These are phyloP conservation scores for Monilinia fructigena DNA, from an alignment of 2,329 filamentous ascomycete genomes.

Conservation along the genomic window DNA sequence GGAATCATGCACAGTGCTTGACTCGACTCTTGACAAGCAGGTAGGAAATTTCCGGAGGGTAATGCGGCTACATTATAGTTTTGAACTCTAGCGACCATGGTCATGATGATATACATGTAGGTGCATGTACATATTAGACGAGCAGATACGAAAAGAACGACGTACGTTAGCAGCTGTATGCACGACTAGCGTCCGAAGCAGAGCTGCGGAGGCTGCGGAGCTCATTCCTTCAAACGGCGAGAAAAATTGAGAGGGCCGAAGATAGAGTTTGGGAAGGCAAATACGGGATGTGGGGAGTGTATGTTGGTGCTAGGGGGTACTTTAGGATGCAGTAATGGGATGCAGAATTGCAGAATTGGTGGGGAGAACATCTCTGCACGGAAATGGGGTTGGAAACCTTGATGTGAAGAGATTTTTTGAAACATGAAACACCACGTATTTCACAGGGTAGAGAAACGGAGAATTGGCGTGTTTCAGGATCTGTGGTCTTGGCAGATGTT, in stretches of 20 bases:
- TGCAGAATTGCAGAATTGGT: background rate
- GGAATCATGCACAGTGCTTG: too few relatives aligned
- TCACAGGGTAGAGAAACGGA: conserved; percentile 10
- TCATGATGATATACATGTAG: background rate
- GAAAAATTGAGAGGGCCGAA: background rate
- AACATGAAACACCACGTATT: conserved; percentile 22
- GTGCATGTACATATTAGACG: conserved; percentile 4
- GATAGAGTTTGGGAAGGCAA: background rate
- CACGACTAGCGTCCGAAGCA: conserved; percentile 1
- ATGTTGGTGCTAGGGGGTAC: too few relatives aligned
- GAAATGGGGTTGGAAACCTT: conserved; percentile 1
- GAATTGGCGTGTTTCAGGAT: conserved; percentile 11
- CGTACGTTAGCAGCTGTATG: background rate
- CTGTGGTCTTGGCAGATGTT: background rate
- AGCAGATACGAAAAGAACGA: background rate
- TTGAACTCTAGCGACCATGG: background rate
- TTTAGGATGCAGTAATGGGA: too few relatives aligned
- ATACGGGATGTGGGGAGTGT: background rate
- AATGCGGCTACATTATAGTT: conserved; percentile 5
- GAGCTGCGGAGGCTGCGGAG: background rate
- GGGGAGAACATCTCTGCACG: background rate
- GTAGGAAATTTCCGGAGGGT: background rate
- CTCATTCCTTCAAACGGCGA: background rate
- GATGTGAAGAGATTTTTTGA: conserved; percentile 6
- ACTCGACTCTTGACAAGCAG: background rate